Evolutionary conservation across 1,284 basidiomycete genomes (phyloP), one percentile per base, ranked within the genome.

Genomic region (Leccinum griseonigrum): DNA sequence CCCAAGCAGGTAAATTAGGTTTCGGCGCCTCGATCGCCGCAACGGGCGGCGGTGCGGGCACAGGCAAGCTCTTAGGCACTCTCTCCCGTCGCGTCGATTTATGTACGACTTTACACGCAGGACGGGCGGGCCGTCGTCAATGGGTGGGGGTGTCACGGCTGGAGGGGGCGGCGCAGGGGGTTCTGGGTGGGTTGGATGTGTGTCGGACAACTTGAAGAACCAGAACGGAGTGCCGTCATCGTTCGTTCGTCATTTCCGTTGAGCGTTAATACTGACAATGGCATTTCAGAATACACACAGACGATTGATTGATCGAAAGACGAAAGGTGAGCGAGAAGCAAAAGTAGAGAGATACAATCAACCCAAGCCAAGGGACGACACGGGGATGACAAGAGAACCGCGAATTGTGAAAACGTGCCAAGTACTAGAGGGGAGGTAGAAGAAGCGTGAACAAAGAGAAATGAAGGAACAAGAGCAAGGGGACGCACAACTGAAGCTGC

Each of bases 51-150:
- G 82, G 75, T 0, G 81, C 53, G 0, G 68, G 68, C 0, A 70
- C 79, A 11, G 81, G 80, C 14, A 74, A 64, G 32, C 66, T 54
- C 74, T 78, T 60, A 67, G 75, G 78, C 69, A n/a, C 68, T 69
- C 67, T 72, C 48, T 81, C 84, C 52, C 81, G 77, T 56, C 84
- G 82, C 3, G 83, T 80, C 14, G 82, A 81, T 70, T 85, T 88
- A 66, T 86, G 79, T 0, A 91, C 86, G 1, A 83, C 81, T 53
- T 89, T 83, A 90, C 89, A 91, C 0, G 81, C 90, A 0, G 88
- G 85, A 70, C 71, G 2, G 72, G 69, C 1, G 75, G 72, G 13
- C 75, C 78, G 46, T 81, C 79, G 53, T 78, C 75, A 18, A 74
- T 63, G n/a, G 65, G 73, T 0, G 77, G 76, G 0, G 77, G 69